Evolutionary conservation across 2,329 filamentous ascomycete species (phyloP), one percentile per base, ranked within the genome.

Genomic region (Pezicula neosporulosa): DNA sequence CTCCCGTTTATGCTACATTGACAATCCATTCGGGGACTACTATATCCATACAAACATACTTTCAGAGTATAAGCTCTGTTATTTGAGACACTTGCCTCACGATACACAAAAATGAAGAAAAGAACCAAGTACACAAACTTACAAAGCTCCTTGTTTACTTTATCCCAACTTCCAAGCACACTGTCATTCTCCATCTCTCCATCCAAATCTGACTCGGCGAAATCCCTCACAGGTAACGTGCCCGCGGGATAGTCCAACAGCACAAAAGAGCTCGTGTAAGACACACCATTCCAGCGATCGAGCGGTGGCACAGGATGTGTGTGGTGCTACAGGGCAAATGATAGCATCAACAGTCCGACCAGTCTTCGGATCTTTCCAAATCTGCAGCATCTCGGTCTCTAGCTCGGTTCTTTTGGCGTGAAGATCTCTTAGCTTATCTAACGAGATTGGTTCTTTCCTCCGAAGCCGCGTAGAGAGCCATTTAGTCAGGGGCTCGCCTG

Each of bases 291-390:
- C 67, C 81, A 87, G 2, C 75, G 70, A 67, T 87, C 84, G 49
- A 84, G 77, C 9, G 76, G 73, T 1, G 83, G 80, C 0, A 83
- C 76, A 0, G 83, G 81, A 64, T 87, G 84, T 2, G 83, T 87
- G 84, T 2, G 83, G 82, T 13, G 83, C 83, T 0, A 85, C 72
- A 0, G 83, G 84, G 55, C 77, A 82, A 50, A 87, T 76, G 47
- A 87, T 76, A 0, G 81, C 81, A 68, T 87, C 83, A 7, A 87
- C 68, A 4, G 63, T 65, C 43, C 63, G 62, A 35, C 72, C 69
- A 13, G 70, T 67, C 48, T 67, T 61, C 7, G 63, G 59, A 59
- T 72, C 64, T 55, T 71, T 73, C 83, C 83, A 87, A 49, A 86
- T 75, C 24, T 74, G 67, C 47, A 81, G 56, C 63, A 85, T 78